A percentile compares a stretch with the other conserved stretches of the same genome.
These are phyloP conservation scores for Conticribra weissflogii DNA, from an alignment of 108 stramenopile genomes.

Conservation along the genomic window DNA sequence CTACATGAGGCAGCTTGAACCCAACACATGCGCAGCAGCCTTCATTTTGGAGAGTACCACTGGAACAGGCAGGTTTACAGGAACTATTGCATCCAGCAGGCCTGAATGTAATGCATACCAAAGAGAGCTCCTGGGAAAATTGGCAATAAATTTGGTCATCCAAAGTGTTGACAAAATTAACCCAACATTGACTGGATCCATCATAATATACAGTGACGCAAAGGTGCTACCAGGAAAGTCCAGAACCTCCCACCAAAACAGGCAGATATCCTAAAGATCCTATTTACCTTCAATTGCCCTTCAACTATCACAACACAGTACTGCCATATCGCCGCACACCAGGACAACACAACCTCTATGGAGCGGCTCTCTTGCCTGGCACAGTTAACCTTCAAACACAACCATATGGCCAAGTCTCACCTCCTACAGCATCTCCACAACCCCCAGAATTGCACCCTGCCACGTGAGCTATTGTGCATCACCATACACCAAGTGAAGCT, in stretches of 20 bases:
- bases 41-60: background rate
- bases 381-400: no score
- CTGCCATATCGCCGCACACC: background rate
- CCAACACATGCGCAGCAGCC: background rate
- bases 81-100: background rate
- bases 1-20: background rate
- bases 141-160: background rate
- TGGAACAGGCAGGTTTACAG: background rate
- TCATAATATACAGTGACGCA: no score
- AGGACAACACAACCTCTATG: background rate
- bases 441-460: no score
- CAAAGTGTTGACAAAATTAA: background rate
- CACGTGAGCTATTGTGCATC: no score
- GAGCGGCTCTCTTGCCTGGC: background rate
- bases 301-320: background rate
- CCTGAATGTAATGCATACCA: background rate
- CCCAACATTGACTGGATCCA: background rate
- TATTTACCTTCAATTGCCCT: background rate
- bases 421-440: no score
- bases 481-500: no score
- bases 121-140: background rate
- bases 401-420: no score
- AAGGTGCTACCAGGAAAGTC: no score
- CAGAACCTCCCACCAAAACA: no score
- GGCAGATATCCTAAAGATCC: background rate